Evolutionary conservation across 371 early-diverging fungal genomes (phyloP).

Genomic region (Syncephalastrum sp.): DNA sequence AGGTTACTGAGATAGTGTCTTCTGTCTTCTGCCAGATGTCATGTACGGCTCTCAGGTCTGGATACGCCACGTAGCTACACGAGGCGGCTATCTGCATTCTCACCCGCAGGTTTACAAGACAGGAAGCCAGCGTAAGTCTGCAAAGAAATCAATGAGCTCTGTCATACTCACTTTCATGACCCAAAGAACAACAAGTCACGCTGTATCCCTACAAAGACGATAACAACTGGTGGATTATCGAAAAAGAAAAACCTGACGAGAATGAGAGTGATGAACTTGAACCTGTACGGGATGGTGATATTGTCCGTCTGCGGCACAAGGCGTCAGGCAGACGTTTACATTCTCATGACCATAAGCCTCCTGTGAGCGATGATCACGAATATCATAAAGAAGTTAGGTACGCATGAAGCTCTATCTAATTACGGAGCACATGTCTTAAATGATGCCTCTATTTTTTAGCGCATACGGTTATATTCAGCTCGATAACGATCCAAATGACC

Average conservation of each 20-base stretch:
- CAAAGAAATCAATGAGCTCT: background rate
- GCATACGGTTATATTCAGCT: constrained; percentile 58
- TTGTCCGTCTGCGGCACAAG: constrained; percentile 76
- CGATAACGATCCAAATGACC: constrained; percentile 57
- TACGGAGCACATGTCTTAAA: no score
- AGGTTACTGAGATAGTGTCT: background rate
- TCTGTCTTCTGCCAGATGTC: constrained; percentile 51
- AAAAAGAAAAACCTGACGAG: constrained; percentile 49
- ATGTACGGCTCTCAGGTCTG: constrained; percentile 81
- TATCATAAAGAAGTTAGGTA: constrained; percentile 87
- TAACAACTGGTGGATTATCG: constrained; percentile 87
- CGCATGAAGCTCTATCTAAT: background rate
- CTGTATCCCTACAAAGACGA: constrained; percentile 87
- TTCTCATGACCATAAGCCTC: constrained; percentile 59
- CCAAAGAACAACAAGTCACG: constrained; percentile 90
- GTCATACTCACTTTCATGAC: background rate
- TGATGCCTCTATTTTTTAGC: constrained; percentile 18
- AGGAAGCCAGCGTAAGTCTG: constrained; percentile 71
- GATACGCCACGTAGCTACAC: constrained; percentile 76
- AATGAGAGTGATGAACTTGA: constrained; percentile 53
- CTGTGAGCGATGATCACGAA: constrained; percentile 81
- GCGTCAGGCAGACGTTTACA: constrained; percentile 69
- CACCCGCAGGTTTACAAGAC: constrained; percentile 84
- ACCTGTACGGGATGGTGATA: constrained; percentile 64
- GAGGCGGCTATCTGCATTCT: constrained; percentile 87